Evolutionary conservation across 2,329 filamentous ascomycete genomes (phyloP).

Genomic region (Dothideomycetes sp.): DNA sequence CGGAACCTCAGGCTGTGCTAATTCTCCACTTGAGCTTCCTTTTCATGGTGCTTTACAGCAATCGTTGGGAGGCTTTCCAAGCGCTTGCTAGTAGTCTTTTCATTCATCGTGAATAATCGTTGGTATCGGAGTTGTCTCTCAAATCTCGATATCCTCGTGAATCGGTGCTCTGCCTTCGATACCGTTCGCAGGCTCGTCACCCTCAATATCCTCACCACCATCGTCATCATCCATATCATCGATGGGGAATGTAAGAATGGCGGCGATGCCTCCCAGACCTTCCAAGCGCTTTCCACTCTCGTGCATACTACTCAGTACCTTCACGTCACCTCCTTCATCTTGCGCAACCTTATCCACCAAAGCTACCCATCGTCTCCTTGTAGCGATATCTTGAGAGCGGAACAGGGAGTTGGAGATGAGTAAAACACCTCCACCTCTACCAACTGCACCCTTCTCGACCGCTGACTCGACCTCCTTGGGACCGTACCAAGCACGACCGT

Average conservation of each 20-base stretch:
- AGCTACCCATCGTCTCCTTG: slow-evolving; percentile 69
- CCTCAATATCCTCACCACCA: slow-evolving; percentile 18
- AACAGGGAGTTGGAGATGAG: slow-evolving; percentile 85
- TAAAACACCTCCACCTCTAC: slow-evolving; percentile 72
- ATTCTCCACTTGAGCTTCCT: no score
- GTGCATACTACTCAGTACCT: slow-evolving; percentile 85
- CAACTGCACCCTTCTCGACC: slow-evolving; percentile 79
- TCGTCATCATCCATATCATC: slow-evolving; percentile 46
- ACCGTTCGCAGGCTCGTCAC: slow-evolving; percentile 15
- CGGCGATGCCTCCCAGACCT: slow-evolving; percentile 77
- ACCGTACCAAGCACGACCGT: slow-evolving; percentile 86
- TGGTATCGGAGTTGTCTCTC: no score
- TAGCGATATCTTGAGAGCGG: slow-evolving; percentile 67
- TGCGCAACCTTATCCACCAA: slow-evolving; percentile 83
- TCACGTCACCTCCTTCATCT: slow-evolving; percentile 71
- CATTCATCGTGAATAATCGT: no score
- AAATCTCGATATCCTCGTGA: slow-evolving; percentile 19
- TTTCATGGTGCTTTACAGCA: slow-evolving; percentile 9
- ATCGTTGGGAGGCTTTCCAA: no score
- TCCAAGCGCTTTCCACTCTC: slow-evolving; percentile 84
- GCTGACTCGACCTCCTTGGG: slow-evolving; percentile 71
- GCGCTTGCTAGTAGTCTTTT: no score
- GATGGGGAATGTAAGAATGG: slow-evolving; percentile 82
- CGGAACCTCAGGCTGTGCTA: no score
- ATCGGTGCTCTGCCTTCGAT: slow-evolving; percentile 17